Base-by-base conservation (phyloP, 2,329 filamentous ascomycete genomes). In the Alternaria gansuensis region DNA sequence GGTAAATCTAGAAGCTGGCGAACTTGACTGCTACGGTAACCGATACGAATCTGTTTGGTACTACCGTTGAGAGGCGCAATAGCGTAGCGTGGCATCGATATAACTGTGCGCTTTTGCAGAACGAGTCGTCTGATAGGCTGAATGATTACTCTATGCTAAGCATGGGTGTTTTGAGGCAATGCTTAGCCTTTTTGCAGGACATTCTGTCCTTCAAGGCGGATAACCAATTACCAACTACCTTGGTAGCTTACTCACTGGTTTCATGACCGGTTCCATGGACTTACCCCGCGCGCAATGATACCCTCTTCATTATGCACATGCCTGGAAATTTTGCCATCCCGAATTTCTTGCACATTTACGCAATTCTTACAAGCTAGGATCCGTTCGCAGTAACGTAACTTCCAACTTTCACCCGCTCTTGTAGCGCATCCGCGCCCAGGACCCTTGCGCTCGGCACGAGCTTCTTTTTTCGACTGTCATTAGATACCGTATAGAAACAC, bases 11-110 rank as follows among this genome's bases (percentile, higher is more conserved):
- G 75, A 80, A 51, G 80, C 70, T 46, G 81, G 81, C 10, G 75
- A 78, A 46, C 43, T 74, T 29, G 82, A 84, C 37, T 82, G 81
- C 66, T 85, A 83, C 71, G 83, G 83, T 3, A 85, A 85, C 69
- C 79, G 81, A 55, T 85, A 82, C 61, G 81, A 84, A 66, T 81
- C 80, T 57, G 82, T 82, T 3, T 84, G 83, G 69, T 67, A 83
- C 24, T 84, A 84, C 68, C 80, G 82, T 53, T 84, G 68, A 80
- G 14, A 10, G 31, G 4, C 17, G 10, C 17, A 10, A 33, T 17
- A n/a, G 31, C 31, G 34, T 28, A 11, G 40, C 21, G 44, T 23
- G 21, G 44, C 48, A 41, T 3, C n/a, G n/a, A 24, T 13, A 29
- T 21, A 36, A 13, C 8, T 7, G 14, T 24, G n/a, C 44, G 33